These are phyloP conservation scores for Verbascum thapsus DNA, from an alignment of 257 asterid genomes.

Conservation along the genomic window DNA sequence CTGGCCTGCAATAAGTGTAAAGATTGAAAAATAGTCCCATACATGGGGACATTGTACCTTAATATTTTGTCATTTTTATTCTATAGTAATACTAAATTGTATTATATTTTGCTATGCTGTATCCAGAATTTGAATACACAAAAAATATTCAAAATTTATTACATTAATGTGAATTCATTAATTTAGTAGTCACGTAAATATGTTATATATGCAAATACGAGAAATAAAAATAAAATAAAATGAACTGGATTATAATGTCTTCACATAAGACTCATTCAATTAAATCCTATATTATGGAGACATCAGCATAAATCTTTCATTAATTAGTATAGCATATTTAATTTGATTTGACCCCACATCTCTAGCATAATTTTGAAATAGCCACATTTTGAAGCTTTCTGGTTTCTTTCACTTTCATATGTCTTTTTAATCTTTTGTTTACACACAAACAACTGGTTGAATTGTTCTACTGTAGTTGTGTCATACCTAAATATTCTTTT, in stretches of 20 bases:
- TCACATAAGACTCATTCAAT: slow-evolving; percentile 26
- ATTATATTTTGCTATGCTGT: too few species aligned
- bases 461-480: neutral
- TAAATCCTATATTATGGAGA: neutral
- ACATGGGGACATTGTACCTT: too few species aligned
- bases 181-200: too few species aligned
- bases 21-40: too few species aligned
- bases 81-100: too few species aligned
- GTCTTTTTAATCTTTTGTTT: neutral
- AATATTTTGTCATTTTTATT: too few species aligned
- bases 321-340: too few species aligned
- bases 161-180: neutral
- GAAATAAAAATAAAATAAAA: neutral
- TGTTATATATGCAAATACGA: slow-evolving; percentile 10
- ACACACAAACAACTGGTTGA: neutral
- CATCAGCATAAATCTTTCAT: too few species aligned
- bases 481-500: neutral
- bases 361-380: neutral
- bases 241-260: slow-evolving; percentile 3
- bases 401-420: neutral
- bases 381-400: neutral
- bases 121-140: too few species aligned
- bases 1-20: too few species aligned
- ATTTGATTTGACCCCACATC: neutral
- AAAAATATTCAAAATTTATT: too few species aligned